Conservation (phyloP, 306 rosid species). For the Trifolium dubium region DNA sequence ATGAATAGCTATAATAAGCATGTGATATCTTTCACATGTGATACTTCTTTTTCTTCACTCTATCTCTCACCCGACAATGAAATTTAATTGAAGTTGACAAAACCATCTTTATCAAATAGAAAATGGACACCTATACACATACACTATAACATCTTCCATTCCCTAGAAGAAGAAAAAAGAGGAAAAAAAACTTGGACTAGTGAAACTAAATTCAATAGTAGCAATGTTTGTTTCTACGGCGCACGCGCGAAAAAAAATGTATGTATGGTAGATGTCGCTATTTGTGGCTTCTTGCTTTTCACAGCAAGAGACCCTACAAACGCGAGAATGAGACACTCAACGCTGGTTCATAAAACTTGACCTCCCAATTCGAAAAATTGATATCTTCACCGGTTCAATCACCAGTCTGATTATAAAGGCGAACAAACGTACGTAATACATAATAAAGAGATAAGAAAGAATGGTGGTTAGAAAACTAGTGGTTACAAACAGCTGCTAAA, state of each 20-base stretch:
- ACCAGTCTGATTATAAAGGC: not conserved
- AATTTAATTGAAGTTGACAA: constrained; percentile 41
- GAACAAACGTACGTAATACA: not conserved
- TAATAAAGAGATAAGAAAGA: not conserved
- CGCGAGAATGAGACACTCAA: too few species aligned
- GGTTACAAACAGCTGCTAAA: not conserved
- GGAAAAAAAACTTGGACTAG: constrained; percentile 22
- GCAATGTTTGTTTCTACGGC: too few species aligned
- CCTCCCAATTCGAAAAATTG: not conserved
- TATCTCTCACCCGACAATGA: not conserved
- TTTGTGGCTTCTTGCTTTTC: too few species aligned
- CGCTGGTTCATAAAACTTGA: not conserved
- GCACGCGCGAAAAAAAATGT: too few species aligned
- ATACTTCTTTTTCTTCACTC: not conserved
- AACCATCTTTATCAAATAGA: constrained; percentile 36
- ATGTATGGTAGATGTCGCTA: too few species aligned
- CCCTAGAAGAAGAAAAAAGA: not conserved
- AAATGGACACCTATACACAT: constrained; percentile 30
- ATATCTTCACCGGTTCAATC: not conserved
- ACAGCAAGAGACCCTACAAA: too few species aligned
- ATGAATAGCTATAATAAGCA: not conserved
- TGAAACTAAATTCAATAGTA: not conserved
- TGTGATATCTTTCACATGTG: constrained; percentile 3
- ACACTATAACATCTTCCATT: constrained; percentile 28
- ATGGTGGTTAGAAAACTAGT: not conserved